Conservation (phyloP, 768 basidiomycete species). For the Trametes cingulata region DNA sequence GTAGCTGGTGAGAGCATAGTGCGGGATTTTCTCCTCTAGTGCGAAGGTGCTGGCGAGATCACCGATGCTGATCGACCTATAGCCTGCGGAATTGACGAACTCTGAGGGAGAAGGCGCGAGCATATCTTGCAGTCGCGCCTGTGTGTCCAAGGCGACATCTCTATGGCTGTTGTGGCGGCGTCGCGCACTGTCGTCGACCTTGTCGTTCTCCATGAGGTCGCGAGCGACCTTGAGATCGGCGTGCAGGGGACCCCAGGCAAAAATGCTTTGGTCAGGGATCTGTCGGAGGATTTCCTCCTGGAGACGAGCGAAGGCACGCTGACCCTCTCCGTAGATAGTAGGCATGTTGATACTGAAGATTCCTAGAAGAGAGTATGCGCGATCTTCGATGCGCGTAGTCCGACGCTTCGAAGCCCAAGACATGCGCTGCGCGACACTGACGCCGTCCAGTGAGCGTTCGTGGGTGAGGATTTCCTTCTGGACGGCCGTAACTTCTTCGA, state of each 20-base stretch:
- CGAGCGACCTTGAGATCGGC: not conserved
- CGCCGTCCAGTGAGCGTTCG: not conserved
- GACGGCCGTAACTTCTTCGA: not conserved
- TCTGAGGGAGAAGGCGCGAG: not conserved
- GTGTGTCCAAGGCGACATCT: not conserved
- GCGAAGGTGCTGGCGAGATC: not conserved
- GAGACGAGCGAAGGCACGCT: not conserved
- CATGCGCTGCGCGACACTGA: not conserved
- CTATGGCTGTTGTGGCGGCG: not conserved
- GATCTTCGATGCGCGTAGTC: not conserved
- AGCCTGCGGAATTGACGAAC: not conserved
- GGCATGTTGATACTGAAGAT: not conserved
- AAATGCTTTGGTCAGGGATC: not conserved
- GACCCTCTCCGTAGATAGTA: not conserved
- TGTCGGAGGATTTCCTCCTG: not conserved
- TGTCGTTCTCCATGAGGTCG: not conserved
- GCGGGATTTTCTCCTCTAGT: not conserved
- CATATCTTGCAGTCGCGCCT: not conserved
- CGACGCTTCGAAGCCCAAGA: not conserved
- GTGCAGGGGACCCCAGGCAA: not conserved
- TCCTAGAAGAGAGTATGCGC: conserved; percentile 1
- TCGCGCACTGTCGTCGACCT: not conserved
- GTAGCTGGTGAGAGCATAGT: not conserved
- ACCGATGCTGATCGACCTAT: not conserved
- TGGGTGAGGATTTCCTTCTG: not conserved